Base-by-base conservation (phyloP, 179 eudicot species). In the Beta corolliflora region DNA sequence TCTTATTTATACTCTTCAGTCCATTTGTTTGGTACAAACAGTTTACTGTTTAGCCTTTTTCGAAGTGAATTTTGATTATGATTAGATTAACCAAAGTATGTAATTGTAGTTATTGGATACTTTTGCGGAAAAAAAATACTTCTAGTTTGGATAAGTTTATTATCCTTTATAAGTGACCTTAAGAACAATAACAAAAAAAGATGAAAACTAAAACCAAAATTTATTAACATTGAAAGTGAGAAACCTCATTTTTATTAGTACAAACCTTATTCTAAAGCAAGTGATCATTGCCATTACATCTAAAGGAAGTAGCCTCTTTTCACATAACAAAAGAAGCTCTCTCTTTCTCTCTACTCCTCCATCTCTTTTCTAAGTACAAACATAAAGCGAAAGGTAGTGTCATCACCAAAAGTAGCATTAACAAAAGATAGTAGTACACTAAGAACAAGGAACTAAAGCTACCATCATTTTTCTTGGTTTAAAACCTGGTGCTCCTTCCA, bases 231-330 rank as follows among this genome's bases (percentile, higher is more conserved):
- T 50, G 70, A 10, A 67, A 63, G 56, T 31, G 64, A 70, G 36
- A 79, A 77, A 73, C 31, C 82, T 48, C 56, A 79, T 55, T 63
- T 73, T 84, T 85, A 81, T 85, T 81, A 74, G 16, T 52, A 80
- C 79, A 85, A 81, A 19, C 74, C 48, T 81, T 83, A 76, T 81
- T 85, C 75, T 75, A 76, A 73, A 84, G 80, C 82, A 80, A 71
- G n/a, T 25, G 29, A 25, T 71, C 67, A 54, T 67, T 74, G 74
- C 71, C 53, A 66, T 61, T 25, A 60, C 61, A 79, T 53, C 71
- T 31, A 67, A 65, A 69, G 77, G 25, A 50, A 15, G 16, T 45
- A 64, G 73, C 79, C 73, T 81, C 68, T 81, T 36, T 81, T 75
- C 55, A 36, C 68, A 69, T 23, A 66, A 9, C 25, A 74, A 75